Base-by-base conservation (phyloP, 1,284 basidiomycete species). In the Blastosporella zonata region DNA sequence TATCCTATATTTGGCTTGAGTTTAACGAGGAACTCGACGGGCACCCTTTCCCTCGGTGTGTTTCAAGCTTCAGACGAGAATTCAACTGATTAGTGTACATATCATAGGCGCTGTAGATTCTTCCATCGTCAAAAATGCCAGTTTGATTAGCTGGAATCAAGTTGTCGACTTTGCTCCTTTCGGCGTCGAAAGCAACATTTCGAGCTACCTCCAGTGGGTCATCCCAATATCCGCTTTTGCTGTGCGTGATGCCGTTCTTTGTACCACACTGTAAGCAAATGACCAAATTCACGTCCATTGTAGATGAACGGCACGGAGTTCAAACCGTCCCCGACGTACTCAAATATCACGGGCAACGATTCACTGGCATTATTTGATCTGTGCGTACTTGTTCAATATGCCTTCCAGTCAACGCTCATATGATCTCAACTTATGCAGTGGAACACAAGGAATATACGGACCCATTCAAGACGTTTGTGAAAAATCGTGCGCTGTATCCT, bases 181-280 rank as follows among this genome's bases (percentile, higher is more conserved):
- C 49, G 72, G 69, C 3, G 62, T 66, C 1, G 75, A 79, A 51
- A 75, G 67, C 51, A 84, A 81, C 55, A 62, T 70, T 12, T 82
- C 87, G 0, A 84, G 82, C 55, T 94, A 93, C 60, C 72, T 93
- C 25, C 84, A 87, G 54, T 95, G 92, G 92, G 77, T 82, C 0
- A 77, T 93, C 43, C 78, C 79, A 4, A 65, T 95, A 33, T 65
- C 74, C 0, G 68, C 69, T 21, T 72, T 93, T 42, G 73, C 77
- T 27, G 83, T 92, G 56, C 46, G 74, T 59, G 22, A 4, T 6
- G 29, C 15, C 39, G 51, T 25, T 31, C 27, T 20, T 33, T 22
- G 5, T 3, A 27, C 43, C 33, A 31, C 9, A 8, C 17, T 42
- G 4, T 29, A 8, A 9, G 5, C 17, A 29, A 3, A 9, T 17